Evolutionary conservation across 1,139 yeast genomes (phyloP), one percentile per base, ranked within the genome.

Genomic region (Blastobotrys arbuscula): DNA sequence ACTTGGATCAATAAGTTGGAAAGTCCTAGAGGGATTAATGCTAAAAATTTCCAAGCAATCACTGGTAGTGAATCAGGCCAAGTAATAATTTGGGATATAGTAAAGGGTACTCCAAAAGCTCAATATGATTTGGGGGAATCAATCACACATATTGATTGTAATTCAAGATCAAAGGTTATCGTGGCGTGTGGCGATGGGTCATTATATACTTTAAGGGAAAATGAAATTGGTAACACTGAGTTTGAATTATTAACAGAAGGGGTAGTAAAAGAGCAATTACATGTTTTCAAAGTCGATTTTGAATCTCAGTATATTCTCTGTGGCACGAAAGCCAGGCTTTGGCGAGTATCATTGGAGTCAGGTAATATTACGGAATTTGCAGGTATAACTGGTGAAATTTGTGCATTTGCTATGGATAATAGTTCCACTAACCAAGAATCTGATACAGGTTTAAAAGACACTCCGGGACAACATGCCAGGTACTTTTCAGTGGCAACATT

Each of bases 401-500:
- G 47, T n/a, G 56, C 60, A 9, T 50, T 58, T 39, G 52, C 59
- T 2, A 42, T 59, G 36, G 63, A 59, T 40, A 50, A 49, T 26
- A 56, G 63, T 1, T 48, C 36, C 21, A 53, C 53, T 33, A 54
- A 62, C 13, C 51, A 55, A 26, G 42, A 39, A 2, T 18, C 16
- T 16, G 31, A 39, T 8, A 57, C 60, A 38, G 62, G 67, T 44
- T 31, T 56, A 7, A 45, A 33, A 24, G 62, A 59, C 33, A 51
- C 75, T 2, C 81, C 80, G 2, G 86, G 88, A 2, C 68, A 69
- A 5, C 82, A 80, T 59, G 81, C 82, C 6, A 71, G 81, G 41
- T 67, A 74, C 45, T 56, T 74, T 26, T 82, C 78, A 0, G 60
- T 78, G 2, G 67, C 72, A 20, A 64, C 76, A 0, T 61, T 58